phyloP scores from a whole-genome alignment of 2,329 filamentous ascomycete species.

The Alternaria brassicae region DNA sequence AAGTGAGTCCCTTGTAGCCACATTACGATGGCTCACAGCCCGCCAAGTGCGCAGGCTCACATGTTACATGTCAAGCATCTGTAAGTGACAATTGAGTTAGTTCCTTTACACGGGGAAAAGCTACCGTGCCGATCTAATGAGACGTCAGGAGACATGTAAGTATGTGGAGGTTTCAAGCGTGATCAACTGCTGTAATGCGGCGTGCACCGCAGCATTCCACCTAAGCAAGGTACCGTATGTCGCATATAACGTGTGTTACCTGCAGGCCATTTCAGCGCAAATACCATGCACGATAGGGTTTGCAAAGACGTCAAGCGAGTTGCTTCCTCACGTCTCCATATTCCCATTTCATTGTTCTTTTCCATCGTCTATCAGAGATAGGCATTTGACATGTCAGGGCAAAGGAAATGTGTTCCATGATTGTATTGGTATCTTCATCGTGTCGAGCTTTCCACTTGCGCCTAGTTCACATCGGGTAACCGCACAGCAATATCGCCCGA shows the following conservation, averaged over 20 bases:
- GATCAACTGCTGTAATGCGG: background rate
- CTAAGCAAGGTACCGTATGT: background rate
- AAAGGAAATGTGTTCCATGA: background rate
- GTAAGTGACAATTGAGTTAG: background rate
- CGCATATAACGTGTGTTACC: background rate
- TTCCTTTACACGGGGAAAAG: background rate
- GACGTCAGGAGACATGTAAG: background rate
- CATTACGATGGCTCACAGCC: background rate
- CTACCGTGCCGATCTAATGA: too few species aligned
- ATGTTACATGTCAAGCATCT: background rate
- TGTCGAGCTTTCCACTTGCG: background rate
- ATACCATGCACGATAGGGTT: background rate
- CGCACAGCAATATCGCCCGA: slow-evolving; percentile 95
- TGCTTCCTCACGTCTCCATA: background rate
- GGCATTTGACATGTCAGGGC: background rate
- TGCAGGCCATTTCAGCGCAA: background rate
- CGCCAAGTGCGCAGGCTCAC: background rate
- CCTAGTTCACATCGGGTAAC: slow-evolving; percentile 83
- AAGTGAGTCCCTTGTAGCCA: background rate
- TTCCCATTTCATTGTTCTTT: background rate
- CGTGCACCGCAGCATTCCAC: background rate
- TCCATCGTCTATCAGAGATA: background rate
- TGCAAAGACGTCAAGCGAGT: background rate
- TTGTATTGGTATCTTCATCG: slow-evolving; percentile 6
- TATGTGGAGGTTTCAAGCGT: background rate